These are phyloP conservation scores for Monosporascus sp. DNA, from an alignment of 2,329 filamentous ascomycete species.

Conservation along the genomic window DNA sequence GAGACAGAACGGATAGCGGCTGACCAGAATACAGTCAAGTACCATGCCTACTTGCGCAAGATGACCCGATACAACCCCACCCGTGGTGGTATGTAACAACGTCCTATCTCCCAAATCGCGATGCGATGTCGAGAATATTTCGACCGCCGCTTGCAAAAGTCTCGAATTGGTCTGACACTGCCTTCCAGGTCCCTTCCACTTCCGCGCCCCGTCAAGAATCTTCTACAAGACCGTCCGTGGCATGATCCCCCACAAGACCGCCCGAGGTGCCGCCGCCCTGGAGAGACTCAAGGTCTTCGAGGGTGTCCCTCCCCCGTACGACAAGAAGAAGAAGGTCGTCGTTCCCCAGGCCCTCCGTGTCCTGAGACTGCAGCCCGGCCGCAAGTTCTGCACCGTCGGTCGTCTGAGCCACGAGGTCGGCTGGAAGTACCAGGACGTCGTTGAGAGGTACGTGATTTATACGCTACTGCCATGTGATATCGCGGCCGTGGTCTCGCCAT, in stretches of 20 bases:
- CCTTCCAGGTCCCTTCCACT: constrained; percentile 88
- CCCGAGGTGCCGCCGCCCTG: constrained; percentile 90
- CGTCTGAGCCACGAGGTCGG: constrained; percentile 98
- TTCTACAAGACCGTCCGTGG: constrained; percentile 99
- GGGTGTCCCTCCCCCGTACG: constrained; percentile 97
- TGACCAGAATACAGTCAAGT: constrained; percentile 82
- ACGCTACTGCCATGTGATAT: background rate
- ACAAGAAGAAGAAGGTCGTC: constrained; percentile 99
- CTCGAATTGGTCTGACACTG: constrained; percentile 23
- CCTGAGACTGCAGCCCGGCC: constrained; percentile 93
- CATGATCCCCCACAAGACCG: constrained; percentile 99
- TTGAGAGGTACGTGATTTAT: constrained; percentile 71
- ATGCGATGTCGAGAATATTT: constrained; percentile 7
- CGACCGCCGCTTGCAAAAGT: background rate
- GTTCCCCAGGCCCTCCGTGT: constrained; percentile 97
- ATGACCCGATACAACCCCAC: constrained; percentile 99
- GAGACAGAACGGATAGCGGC: constrained; percentile 21
- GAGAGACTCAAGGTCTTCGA: constrained; percentile 99
- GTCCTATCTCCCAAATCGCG: constrained; percentile 6
- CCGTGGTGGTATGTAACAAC: constrained; percentile 72
- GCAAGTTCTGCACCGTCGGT: constrained; percentile 99
- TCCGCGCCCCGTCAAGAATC: constrained; percentile 97
- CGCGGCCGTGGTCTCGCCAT: constrained; percentile 1
- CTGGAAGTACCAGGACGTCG: constrained; percentile 99
- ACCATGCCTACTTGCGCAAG: constrained; percentile 99